Evolutionary conservation across 2,329 filamentous ascomycete species (phyloP), one percentile per base, ranked within the genome.

Genomic region (Xylogone sp.): DNA sequence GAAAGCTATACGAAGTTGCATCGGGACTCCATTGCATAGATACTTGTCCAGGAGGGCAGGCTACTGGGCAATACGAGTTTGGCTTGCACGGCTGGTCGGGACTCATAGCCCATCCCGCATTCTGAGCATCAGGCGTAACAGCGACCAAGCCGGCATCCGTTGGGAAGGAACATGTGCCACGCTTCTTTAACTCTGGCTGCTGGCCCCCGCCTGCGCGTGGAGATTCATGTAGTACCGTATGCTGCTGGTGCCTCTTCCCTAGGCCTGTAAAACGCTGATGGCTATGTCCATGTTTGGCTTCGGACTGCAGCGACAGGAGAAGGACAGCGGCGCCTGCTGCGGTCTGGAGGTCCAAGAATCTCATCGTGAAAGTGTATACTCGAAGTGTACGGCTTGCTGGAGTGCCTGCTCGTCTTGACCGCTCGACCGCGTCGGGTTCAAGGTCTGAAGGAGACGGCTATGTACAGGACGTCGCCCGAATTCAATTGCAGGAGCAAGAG

Each of bases 91-190:
- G 67, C 65, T 87, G 80, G 67, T 92, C 84, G 3, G 88, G 87
- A 62, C 85, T 87, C 81, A 92, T 84, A 42, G 88, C 88, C 84
- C 88, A 93, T 55, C 88, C 88, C 46, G 75, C 85, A 70, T 93
- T 93, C 65, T 71, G 65, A 43, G 68, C 66, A 48, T 72, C 73
- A 3, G 86, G 86, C 9, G 86, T 88, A 48, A 93, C 77, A 13
- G 81, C 68, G 43, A 90, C 80, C 62, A 92, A 70, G 49, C 86
- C 85, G 24, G 80, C 76, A 62, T 87, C 76, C 29, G 75, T 72
- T 10, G 88, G 88, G 61, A 92, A 87, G 50, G 75, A 63, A 69
- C 88, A 92, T 51, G 74, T 70, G 29, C 53, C 52, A 46, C 64
- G 62, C 55, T 64, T 64, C 49, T 60, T 49, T 51, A 66, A 42